phyloP scores from a whole-genome alignment of 2,329 filamentous ascomycete genomes.

The Didymella arachidicola region DNA sequence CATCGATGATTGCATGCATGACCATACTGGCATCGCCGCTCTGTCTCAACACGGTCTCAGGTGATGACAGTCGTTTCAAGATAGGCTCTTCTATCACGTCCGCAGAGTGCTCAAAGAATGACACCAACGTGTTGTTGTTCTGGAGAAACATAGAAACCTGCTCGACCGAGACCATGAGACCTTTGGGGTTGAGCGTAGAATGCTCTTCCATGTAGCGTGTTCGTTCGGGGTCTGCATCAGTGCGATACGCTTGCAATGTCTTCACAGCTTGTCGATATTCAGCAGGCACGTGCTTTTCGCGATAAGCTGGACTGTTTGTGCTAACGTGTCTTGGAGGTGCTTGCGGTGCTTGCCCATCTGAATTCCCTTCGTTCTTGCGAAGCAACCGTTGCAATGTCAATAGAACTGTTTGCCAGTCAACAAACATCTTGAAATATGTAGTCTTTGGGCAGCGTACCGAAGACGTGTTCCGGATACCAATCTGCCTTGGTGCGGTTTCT shows the following conservation, averaged over 20 bases:
- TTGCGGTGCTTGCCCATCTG: constrained; percentile 37
- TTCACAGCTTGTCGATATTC: constrained; percentile 51
- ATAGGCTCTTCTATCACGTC: constrained; percentile 86
- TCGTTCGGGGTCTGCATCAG: constrained; percentile 78
- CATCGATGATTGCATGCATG: constrained; percentile 86
- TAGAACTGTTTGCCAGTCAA: constrained; percentile 54
- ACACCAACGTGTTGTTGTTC: constrained; percentile 87
- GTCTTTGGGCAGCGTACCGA: constrained; percentile 49
- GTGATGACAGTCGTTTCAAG: constrained; percentile 73
- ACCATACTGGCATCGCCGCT: constrained; percentile 89
- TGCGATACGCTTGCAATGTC: constrained; percentile 87
- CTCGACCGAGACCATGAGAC: constrained; percentile 83
- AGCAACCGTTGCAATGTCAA: constrained; percentile 85
- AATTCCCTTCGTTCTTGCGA: constrained; percentile 53
- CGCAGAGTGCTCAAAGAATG: constrained; percentile 90
- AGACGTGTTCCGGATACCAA: constrained; percentile 77
- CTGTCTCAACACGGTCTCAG: constrained; percentile 81
- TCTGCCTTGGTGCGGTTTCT: constrained; percentile 88
- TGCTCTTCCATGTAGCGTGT: constrained; percentile 89
- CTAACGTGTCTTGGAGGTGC: constrained; percentile 41
- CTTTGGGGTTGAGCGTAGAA: constrained; percentile 72
- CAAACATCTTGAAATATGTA: background rate
- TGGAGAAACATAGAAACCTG: constrained; percentile 93
- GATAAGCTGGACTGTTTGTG: constrained; percentile 22
- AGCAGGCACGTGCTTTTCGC: constrained; percentile 15